These are phyloP conservation scores for Pleurotus ostreatus DNA, from an alignment of 768 basidiomycete genomes.

Conservation along the genomic window DNA sequence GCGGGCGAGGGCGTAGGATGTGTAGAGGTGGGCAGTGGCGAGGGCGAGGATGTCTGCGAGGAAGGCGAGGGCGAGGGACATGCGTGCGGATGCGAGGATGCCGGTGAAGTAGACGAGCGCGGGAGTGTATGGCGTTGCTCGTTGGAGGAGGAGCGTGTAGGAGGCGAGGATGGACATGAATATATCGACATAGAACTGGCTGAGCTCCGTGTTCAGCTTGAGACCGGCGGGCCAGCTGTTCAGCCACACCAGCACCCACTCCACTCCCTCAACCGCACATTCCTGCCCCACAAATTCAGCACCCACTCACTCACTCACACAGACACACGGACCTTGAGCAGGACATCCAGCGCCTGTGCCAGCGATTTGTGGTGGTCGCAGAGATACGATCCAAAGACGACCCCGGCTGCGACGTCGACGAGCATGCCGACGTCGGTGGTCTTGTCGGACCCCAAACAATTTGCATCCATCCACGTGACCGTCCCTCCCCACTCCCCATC, in stretches of 20 bases:
- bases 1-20: conserved; percentile 64
- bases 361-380: conserved; percentile 58
- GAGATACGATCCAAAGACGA: conserved; percentile 66
- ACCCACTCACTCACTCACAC: not conserved
- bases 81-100: conserved; percentile 37
- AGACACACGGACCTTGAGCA: conserved; percentile 34
- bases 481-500: too few species aligned
- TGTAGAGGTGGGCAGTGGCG: conserved; percentile 66
- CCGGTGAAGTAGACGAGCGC: conserved; percentile 31
- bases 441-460: too few species aligned
- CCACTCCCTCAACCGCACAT: conserved; percentile 44
- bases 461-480: too few species aligned
- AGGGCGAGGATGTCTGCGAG: conserved; percentile 62
- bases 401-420: conserved; percentile 75
- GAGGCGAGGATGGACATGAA: conserved; percentile 60
- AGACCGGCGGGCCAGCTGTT: conserved; percentile 95
- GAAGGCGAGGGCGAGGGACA: conserved; percentile 66
- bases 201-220: conserved; percentile 95
- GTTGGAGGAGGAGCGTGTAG: conserved; percentile 38
- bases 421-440: too few species aligned
- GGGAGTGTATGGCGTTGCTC: conserved; percentile 24
- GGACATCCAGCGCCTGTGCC: conserved; percentile 29
- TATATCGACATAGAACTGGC: conserved; percentile 72
- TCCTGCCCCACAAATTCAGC: conserved; percentile 16
- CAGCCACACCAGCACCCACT: conserved; percentile 69